phyloP scores from a whole-genome alignment of 495 filamentous ascomycete species.

The Choiromyces venosus region DNA sequence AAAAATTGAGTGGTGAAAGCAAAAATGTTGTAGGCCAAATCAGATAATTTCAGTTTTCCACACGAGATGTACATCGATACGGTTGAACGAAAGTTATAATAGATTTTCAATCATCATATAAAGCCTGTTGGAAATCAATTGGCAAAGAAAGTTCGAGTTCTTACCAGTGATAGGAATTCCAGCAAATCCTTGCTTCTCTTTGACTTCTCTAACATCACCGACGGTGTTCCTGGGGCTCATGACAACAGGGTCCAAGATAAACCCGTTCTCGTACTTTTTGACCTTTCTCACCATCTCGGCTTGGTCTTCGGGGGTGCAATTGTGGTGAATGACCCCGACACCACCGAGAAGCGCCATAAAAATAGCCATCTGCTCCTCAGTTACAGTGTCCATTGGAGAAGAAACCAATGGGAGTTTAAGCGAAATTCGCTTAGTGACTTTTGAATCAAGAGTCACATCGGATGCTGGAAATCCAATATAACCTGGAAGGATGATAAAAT shows the following conservation, averaged over 20 bases:
- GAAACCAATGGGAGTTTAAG: slow-evolving; percentile 93
- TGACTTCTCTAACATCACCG: slow-evolving; percentile 81
- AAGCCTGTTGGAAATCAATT: slow-evolving; percentile 33
- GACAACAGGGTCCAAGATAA: slow-evolving; percentile 94
- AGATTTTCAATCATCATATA: slow-evolving; percentile 67
- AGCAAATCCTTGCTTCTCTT: slow-evolving; percentile 97
- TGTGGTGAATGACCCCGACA: slow-evolving; percentile 97
- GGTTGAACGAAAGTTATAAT: slow-evolving; percentile 99
- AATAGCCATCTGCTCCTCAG: slow-evolving; percentile 98
- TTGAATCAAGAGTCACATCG: slow-evolving; percentile 80
- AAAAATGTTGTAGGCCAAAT: slow-evolving; percentile 18
- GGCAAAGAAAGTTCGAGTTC: slow-evolving; percentile 44
- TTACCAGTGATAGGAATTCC: slow-evolving; percentile 97
- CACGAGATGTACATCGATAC: slow-evolving; percentile 69
- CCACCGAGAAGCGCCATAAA: slow-evolving; percentile 97
- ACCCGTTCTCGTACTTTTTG: slow-evolving; percentile 98
- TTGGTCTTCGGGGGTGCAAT: slow-evolving; percentile 90
- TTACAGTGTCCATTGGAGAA: slow-evolving; percentile 99
- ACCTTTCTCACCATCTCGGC: slow-evolving; percentile 99
- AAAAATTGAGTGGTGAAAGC: neutral
- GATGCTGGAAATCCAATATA: slow-evolving; percentile 80
- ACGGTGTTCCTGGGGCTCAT: slow-evolving; percentile 82
- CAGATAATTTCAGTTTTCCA: slow-evolving; percentile 43
- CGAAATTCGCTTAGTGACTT: slow-evolving; percentile 85
- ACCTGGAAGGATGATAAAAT: slow-evolving; percentile 57